Evolutionary conservation across 768 basidiomycete genomes (phyloP).

Genomic region (Mycena capillaripes): DNA sequence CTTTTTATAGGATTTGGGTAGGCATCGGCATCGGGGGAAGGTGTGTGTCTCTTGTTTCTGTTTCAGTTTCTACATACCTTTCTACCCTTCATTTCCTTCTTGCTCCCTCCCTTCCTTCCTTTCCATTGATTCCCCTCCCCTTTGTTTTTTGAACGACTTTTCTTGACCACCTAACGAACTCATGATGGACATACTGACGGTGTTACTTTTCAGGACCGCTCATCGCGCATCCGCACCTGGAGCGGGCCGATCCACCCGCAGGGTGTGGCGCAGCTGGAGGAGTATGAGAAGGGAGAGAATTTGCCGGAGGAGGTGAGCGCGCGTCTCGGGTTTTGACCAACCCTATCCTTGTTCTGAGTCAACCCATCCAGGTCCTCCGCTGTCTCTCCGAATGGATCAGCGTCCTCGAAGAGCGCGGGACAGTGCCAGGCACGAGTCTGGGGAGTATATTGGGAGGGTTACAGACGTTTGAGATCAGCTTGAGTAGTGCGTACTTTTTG

Average conservation of each 20-base stretch:
- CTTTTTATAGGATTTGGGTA: neutral
- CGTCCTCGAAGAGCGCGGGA: constrained; percentile 68
- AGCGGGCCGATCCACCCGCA: constrained; percentile 51
- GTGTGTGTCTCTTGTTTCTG: neutral
- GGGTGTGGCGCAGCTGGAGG: constrained; percentile 29
- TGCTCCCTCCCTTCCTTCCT: too few species aligned
- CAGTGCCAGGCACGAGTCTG: constrained; percentile 60
- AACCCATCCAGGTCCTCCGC: constrained; percentile 49
- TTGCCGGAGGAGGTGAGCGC: constrained; percentile 65
- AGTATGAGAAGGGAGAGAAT: constrained; percentile 61
- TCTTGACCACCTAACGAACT: too few species aligned
- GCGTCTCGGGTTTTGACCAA: too few species aligned
- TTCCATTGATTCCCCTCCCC: too few species aligned
- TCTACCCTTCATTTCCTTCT: too few species aligned
- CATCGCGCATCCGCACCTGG: constrained; percentile 48
- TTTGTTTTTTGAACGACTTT: too few species aligned
- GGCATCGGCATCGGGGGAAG: constrained; percentile 9
- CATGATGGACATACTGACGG: too few species aligned
- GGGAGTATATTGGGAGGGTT: constrained; percentile 60
- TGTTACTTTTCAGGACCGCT: constrained; percentile 16
- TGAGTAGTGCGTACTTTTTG: constrained; percentile 65
- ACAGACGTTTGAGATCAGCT: constrained; percentile 63
- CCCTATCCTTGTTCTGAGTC: too few species aligned
- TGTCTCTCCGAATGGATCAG: constrained; percentile 71
- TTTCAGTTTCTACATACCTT: too few species aligned